Conservation (phyloP, 441 rosid species). For the Bocquillonia castaneifolia region DNA sequence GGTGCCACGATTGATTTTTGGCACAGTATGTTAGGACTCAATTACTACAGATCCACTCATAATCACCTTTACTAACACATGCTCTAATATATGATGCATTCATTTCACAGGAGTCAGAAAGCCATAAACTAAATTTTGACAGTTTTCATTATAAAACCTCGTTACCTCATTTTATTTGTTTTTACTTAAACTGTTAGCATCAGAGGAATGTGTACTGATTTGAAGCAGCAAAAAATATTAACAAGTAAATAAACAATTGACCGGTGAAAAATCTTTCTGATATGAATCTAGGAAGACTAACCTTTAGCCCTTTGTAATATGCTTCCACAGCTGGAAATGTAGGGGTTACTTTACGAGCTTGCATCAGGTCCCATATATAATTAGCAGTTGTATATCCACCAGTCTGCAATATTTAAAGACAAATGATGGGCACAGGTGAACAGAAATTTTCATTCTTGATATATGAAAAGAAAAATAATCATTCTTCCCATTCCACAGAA, state of each 20-base stretch:
- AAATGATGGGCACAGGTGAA: background rate
- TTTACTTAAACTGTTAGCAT: background rate
- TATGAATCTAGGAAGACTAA: conserved; percentile 30
- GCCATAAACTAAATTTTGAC: background rate
- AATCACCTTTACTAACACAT: background rate
- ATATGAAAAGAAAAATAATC: background rate
- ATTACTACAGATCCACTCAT: background rate
- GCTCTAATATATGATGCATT: background rate
- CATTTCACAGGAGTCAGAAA: background rate
- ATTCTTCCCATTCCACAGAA: background rate
- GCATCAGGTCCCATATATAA: conserved; percentile 88
- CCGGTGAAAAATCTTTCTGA: background rate
- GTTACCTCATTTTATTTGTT: background rate
- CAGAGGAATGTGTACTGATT: background rate
- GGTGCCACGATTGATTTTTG: too few species aligned
- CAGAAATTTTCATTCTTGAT: background rate
- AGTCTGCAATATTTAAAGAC: conserved; percentile 34
- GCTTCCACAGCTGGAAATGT: conserved; percentile 63
- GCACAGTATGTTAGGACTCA: too few species aligned
- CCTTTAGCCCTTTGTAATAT: conserved; percentile 78
- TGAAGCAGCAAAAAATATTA: background rate
- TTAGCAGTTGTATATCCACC: conserved; percentile 88
- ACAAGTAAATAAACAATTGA: background rate
- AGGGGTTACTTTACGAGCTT: conserved; percentile 45
- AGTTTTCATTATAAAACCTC: background rate